Conservation (phyloP, 2,329 filamentous ascomycete species). For the Monosporascus ibericus region DNA sequence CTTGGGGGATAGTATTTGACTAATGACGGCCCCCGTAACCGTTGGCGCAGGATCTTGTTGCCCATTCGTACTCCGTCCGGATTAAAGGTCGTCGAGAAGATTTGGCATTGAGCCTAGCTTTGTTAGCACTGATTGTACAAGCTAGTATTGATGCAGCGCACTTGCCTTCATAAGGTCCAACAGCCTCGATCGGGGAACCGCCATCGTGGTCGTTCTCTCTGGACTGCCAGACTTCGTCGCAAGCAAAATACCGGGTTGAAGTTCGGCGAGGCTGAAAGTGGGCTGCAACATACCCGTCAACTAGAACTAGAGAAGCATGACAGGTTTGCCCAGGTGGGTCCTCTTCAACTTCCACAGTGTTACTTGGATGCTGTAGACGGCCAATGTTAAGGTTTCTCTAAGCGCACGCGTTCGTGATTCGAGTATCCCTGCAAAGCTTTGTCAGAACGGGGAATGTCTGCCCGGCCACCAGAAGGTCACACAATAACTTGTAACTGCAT, state of each 20-base stretch:
- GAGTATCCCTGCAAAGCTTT: too few species aligned
- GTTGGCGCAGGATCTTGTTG: slow-evolving; percentile 87
- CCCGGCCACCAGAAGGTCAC: too few species aligned
- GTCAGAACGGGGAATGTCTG: too few species aligned
- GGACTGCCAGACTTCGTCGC: not conserved
- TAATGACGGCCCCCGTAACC: slow-evolving; percentile 75
- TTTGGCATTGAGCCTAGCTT: slow-evolving; percentile 73
- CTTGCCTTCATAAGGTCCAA: slow-evolving; percentile 74
- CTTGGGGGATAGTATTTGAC: slow-evolving; percentile 84
- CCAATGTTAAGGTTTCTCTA: not conserved
- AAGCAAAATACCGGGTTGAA: not conserved
- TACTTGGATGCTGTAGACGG: not conserved
- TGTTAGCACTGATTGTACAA: slow-evolving; percentile 7
- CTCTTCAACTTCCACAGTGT: not conserved
- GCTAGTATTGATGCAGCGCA: not conserved
- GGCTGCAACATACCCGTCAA: not conserved
- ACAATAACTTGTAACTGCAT: too few species aligned
- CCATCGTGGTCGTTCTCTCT: slow-evolving; percentile 36
- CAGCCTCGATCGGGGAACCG: slow-evolving; percentile 55
- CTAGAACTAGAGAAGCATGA: not conserved
- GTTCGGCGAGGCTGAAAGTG: not conserved
- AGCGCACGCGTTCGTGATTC: too few species aligned
- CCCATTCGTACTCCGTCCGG: slow-evolving; percentile 75
- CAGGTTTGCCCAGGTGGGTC: not conserved
- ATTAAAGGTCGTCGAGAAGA: slow-evolving; percentile 91